phyloP scores from a whole-genome alignment of 805 yeast genomes.

The Spathaspora sp. region DNA sequence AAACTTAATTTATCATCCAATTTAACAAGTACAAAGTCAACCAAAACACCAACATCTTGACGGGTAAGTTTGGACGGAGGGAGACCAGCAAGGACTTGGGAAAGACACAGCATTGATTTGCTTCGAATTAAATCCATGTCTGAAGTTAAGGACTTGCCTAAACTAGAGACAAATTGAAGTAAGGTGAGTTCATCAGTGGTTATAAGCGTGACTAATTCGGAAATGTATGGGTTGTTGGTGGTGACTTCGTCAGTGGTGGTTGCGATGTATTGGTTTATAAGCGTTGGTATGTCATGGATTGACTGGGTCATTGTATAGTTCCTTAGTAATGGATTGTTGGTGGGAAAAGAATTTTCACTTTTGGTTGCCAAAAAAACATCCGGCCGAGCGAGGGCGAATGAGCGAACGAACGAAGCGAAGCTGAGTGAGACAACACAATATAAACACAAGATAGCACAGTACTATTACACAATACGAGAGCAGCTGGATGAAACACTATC shows the following conservation, averaged over 20 bases:
- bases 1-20: slow-evolving; percentile 60
- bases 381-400: no score
- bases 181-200: slow-evolving; percentile 27
- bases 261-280: slow-evolving; percentile 37
- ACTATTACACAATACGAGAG: no score
- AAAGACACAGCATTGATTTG: slow-evolving; percentile 41
- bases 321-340: neutral
- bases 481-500: no score
- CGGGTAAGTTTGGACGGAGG: slow-evolving; percentile 24
- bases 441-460: no score
- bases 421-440: no score
- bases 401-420: no score
- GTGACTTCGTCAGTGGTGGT: slow-evolving; percentile 15
- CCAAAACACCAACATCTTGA: slow-evolving; percentile 47
- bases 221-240: slow-evolving; percentile 11
- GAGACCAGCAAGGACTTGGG: slow-evolving; percentile 27
- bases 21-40: slow-evolving; percentile 61
- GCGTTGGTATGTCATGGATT: slow-evolving; percentile 18
- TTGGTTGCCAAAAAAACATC: no score
- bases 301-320: slow-evolving; percentile 3
- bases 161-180: slow-evolving; percentile 49
- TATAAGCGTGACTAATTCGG: slow-evolving; percentile 21
- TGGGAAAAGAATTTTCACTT: neutral
- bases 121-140: slow-evolving; percentile 51
- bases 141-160: slow-evolving; percentile 64